phyloP scores from a whole-genome alignment of 179 eudicot genomes.

The Silene vulgaris region DNA sequence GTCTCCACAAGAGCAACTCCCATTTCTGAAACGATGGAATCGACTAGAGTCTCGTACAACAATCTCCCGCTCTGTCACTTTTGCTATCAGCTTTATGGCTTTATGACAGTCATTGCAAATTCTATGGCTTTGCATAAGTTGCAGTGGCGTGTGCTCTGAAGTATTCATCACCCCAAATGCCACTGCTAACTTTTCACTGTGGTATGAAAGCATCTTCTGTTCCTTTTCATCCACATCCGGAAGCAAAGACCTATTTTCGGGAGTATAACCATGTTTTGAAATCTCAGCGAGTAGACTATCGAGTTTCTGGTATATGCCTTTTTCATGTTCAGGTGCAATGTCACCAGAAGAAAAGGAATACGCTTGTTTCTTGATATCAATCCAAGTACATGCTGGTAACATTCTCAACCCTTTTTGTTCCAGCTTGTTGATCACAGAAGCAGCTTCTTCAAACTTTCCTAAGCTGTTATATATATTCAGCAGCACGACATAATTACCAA shows the following conservation, averaged over 20 bases:
- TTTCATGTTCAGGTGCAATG: constrained; percentile 36
- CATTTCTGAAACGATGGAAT: constrained; percentile 66
- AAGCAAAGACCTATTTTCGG: constrained; percentile 43
- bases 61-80: constrained; percentile 47
- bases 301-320: constrained; percentile 51
- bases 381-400: constrained; percentile 71
- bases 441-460: constrained; percentile 65
- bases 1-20: constrained; percentile 88
- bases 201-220: constrained; percentile 42
- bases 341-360: constrained; percentile 55
- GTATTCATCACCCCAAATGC: constrained; percentile 70
- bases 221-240: constrained; percentile 82
- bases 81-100: constrained; percentile 55
- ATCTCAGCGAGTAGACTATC: constrained; percentile 46
- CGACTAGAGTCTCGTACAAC: constrained; percentile 72
- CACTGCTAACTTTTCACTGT: constrained; percentile 79
- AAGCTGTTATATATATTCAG: constrained; percentile 57
- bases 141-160: constrained; percentile 39
- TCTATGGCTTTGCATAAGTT: constrained; percentile 77
- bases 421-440: constrained; percentile 51
- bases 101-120: constrained; percentile 70
- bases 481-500: constrained; percentile 63
- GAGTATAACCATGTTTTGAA: constrained; percentile 50
- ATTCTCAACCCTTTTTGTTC: constrained; percentile 58
- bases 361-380: constrained; percentile 61